phyloP scores from a whole-genome alignment of 352 stramenopile species.

The Thraustotheca clavata region DNA sequence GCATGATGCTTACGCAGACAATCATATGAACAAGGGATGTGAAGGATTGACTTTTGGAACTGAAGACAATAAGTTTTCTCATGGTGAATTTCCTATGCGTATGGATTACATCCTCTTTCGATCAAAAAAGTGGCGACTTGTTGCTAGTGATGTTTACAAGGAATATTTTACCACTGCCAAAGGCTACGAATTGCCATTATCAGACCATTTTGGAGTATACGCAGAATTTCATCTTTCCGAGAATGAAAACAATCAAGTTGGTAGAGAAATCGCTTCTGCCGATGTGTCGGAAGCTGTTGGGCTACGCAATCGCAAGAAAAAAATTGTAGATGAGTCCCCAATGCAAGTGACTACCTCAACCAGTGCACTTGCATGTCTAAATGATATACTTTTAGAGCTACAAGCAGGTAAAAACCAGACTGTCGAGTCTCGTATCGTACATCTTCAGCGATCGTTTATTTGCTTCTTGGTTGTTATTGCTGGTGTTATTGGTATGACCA shows the following conservation, averaged over 20 bases:
- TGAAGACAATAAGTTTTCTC: conserved; percentile 72
- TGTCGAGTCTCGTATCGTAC: not conserved
- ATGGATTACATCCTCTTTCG: conserved; percentile 74
- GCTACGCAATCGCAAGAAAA: not conserved
- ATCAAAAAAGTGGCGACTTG: conserved; percentile 36
- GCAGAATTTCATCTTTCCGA: conserved; percentile 47
- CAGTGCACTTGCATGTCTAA: not conserved
- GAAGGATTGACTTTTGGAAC: conserved; percentile 59
- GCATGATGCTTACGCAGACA: conserved; percentile 64
- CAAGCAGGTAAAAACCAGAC: not conserved
- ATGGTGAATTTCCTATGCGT: conserved; percentile 71
- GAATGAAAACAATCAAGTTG: not conserved
- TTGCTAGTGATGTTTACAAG: conserved; percentile 63
- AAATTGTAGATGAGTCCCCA: not conserved
- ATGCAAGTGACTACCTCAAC: not conserved
- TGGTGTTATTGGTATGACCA: not conserved
- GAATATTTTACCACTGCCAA: conserved; percentile 55
- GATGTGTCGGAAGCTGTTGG: not conserved
- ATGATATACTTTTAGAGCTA: not conserved
- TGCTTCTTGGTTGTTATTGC: not conserved
- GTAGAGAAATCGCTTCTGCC: not conserved
- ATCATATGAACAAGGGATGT: conserved; percentile 36
- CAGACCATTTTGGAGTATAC: conserved; percentile 70
- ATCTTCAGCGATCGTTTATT: conserved; percentile 28
- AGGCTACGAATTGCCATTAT: conserved; percentile 56